phyloP scores from a whole-genome alignment of 768 basidiomycete species.

The Boletus sp. region DNA sequence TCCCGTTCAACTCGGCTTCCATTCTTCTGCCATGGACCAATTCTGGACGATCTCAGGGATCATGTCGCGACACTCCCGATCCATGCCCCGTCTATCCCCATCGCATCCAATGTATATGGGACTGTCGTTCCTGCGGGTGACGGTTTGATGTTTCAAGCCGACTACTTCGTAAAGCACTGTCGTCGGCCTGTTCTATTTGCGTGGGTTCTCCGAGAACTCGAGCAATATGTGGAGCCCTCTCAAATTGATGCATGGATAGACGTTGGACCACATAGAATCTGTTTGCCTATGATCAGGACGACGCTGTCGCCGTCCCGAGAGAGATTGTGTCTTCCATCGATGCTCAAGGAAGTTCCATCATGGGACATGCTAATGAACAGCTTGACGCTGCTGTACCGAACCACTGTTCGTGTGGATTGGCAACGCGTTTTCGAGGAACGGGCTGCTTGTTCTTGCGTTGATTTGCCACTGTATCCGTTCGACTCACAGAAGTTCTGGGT shows the following conservation, averaged over 20 bases:
- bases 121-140: slow-evolving; percentile 52
- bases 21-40: slow-evolving; percentile 62
- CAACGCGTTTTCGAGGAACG: slow-evolving; percentile 51
- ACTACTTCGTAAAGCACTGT: too few species aligned
- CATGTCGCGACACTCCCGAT: too few species aligned
- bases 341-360: slow-evolving; percentile 43
- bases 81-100: too few species aligned
- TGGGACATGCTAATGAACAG: slow-evolving; percentile 45
- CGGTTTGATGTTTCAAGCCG: slow-evolving; percentile 40
- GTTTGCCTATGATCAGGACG: slow-evolving; percentile 52
- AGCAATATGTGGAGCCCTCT: slow-evolving; percentile 24
- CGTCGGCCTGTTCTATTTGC: slow-evolving; percentile 54
- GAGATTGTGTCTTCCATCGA: slow-evolving; percentile 44
- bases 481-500: slow-evolving; percentile 56
- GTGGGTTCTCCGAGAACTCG: slow-evolving; percentile 44
- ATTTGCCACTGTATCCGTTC: slow-evolving; percentile 65
- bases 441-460: too few species aligned
- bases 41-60: slow-evolving; percentile 46
- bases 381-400: slow-evolving; percentile 48
- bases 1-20: slow-evolving; percentile 63
- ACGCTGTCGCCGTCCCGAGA: slow-evolving; percentile 28
- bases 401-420: slow-evolving; percentile 28
- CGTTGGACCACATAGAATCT: slow-evolving; percentile 59
- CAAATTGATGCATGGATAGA: slow-evolving; percentile 55
- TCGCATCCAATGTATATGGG: slow-evolving; percentile 58